Conservation (phyloP, 352 stramenopile genomes). For the Pythium apleroticum region DNA sequence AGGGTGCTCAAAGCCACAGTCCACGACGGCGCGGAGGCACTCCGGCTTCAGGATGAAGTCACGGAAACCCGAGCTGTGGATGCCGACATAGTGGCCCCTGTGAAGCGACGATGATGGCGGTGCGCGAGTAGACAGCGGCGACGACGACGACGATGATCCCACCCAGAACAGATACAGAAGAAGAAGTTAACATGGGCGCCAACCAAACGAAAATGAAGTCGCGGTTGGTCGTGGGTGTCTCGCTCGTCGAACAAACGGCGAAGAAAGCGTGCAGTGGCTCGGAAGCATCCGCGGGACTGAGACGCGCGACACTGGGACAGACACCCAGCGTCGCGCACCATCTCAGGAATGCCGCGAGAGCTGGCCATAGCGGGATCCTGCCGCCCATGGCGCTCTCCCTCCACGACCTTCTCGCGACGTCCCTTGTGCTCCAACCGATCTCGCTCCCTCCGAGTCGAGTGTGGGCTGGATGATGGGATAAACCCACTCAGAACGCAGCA, state of each 20-base stretch:
- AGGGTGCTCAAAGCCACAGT: constrained; percentile 99
- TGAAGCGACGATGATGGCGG: constrained; percentile 13
- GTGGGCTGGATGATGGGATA: not conserved
- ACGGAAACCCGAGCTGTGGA: constrained; percentile 99
- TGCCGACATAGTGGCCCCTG: constrained; percentile 99
- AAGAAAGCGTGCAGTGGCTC: not conserved
- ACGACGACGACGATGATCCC: constrained; percentile 8
- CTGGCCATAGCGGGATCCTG: constrained; percentile 12
- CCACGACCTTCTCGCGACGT: not conserved
- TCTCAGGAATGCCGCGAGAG: not conserved
- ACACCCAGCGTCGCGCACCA: not conserved
- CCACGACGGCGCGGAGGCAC: constrained; percentile 97
- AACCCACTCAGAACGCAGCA: not conserved
- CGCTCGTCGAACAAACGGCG: constrained; percentile 1
- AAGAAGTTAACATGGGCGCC: constrained; percentile 71
- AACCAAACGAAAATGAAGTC: constrained; percentile 13
- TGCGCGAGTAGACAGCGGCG: constrained; percentile 1
- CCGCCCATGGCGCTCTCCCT: constrained; percentile 8
- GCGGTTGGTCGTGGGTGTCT: constrained; percentile 14
- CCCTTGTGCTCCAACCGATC: constrained; percentile 4
- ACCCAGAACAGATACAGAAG: constrained; percentile 80
- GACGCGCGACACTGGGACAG: not conserved
- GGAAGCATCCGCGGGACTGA: not conserved
- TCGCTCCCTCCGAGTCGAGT: constrained; percentile 25
- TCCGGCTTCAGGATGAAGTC: constrained; percentile 99